phyloP scores from a whole-genome alignment of 345 rosid genomes.

The Viola odorata region DNA sequence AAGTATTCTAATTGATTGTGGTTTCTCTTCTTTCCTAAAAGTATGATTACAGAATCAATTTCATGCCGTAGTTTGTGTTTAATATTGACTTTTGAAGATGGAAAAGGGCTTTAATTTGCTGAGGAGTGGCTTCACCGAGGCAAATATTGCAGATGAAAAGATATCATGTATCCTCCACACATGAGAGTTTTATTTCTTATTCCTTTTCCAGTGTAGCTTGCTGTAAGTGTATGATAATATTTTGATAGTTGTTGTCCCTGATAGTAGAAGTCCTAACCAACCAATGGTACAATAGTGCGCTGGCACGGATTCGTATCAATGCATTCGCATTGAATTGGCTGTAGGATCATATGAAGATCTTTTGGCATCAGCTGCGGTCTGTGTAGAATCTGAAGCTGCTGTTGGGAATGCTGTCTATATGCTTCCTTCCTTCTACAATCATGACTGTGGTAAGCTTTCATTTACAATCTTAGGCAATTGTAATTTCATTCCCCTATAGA shows the following conservation, averaged over 20 bases:
- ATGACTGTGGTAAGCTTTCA: slow-evolving; percentile 56
- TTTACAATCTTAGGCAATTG: background rate
- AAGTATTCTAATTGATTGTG: background rate
- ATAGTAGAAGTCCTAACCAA: slow-evolving; percentile 58
- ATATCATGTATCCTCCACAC: slow-evolving; percentile 60
- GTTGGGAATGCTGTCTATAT: slow-evolving; percentile 84
- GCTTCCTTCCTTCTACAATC: slow-evolving; percentile 90
- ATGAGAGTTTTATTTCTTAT: slow-evolving; percentile 4
- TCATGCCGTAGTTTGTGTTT: too few relatives aligned
- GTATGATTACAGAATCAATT: background rate
- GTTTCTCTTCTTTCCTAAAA: background rate
- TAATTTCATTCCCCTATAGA: background rate
- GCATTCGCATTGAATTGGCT: slow-evolving; percentile 73
- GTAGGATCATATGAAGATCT: slow-evolving; percentile 73
- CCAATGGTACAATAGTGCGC: slow-evolving; percentile 59
- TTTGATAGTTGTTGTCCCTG: slow-evolving; percentile 30
- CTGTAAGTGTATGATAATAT: slow-evolving; percentile 14
- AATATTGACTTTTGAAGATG: slow-evolving; percentile 36
- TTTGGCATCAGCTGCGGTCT: slow-evolving; percentile 68
- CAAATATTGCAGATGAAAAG: slow-evolving; percentile 42
- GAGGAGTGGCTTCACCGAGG: slow-evolving; percentile 41
- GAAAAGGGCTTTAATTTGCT: slow-evolving; percentile 62
- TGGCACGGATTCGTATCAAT: slow-evolving; percentile 75
- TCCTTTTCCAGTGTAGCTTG: slow-evolving; percentile 2
- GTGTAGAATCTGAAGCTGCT: slow-evolving; percentile 66